A percentile compares a stretch with the other conserved stretches of the same genome.
Conservation (phyloP, 768 basidiomycete species). For the Naganishia randhawae region DNA sequence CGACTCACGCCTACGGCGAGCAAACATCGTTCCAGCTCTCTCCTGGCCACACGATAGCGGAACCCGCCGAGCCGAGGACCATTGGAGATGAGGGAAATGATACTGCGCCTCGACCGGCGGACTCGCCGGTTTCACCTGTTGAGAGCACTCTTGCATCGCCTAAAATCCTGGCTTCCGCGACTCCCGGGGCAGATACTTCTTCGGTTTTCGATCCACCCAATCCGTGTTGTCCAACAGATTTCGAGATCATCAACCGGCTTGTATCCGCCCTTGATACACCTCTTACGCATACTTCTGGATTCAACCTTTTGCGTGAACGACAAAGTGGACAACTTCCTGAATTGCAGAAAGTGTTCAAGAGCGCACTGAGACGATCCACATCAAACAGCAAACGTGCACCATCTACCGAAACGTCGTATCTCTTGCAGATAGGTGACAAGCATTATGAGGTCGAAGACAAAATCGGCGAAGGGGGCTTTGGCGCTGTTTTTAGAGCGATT, state of each 20-base stretch:
- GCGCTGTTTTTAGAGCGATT: slow-evolving; percentile 83
- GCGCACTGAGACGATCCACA: slow-evolving; percentile 23
- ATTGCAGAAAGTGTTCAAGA: slow-evolving; percentile 68
- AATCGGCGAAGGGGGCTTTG: slow-evolving; percentile 94
- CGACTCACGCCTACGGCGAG: slow-evolving; percentile 1
- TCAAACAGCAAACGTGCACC: slow-evolving; percentile 15
- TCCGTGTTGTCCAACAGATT: slow-evolving; percentile 82
- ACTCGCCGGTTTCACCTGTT: neutral
- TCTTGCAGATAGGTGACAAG: slow-evolving; percentile 59
- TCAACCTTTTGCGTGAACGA: slow-evolving; percentile 45
- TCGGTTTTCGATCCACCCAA: slow-evolving; percentile 58
- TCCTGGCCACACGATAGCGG: slow-evolving; percentile 24
- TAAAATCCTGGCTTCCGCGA: slow-evolving; percentile 8
- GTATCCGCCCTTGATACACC: slow-evolving; percentile 59
- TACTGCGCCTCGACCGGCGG: neutral
- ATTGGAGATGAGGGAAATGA: slow-evolving; percentile 1
- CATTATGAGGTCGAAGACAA: slow-evolving; percentile 72
- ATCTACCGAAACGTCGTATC: slow-evolving; percentile 51
- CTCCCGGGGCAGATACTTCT: slow-evolving; percentile 6
- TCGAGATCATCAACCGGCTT: slow-evolving; percentile 61
- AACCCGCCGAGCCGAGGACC: neutral
- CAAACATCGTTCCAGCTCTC: slow-evolving; percentile 24
- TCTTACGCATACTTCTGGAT: slow-evolving; percentile 49
- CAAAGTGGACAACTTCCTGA: slow-evolving; percentile 60
- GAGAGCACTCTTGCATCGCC: neutral